These are phyloP conservation scores for Coniferiporia weirii DNA, from an alignment of 1,284 basidiomycete species.

Conservation along the genomic window DNA sequence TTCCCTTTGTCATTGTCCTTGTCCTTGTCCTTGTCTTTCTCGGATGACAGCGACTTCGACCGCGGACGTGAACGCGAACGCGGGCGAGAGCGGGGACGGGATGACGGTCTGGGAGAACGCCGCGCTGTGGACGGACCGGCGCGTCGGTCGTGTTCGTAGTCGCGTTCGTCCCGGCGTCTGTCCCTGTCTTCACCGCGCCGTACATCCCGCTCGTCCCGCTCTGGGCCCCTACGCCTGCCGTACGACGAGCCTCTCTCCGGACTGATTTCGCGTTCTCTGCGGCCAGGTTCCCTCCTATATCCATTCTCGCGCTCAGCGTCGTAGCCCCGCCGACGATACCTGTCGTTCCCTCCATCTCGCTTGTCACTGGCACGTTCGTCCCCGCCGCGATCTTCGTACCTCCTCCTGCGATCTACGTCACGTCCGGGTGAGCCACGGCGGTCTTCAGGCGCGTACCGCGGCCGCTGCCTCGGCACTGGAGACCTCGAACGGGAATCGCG, in stretches of 20 bases:
- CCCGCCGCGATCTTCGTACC: not conserved
- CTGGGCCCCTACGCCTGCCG: slow-evolving; percentile 28
- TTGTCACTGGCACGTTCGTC: not conserved
- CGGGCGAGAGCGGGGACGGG: slow-evolving; percentile 37
- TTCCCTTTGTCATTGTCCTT: slow-evolving; percentile 52
- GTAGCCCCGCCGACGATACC: not conserved
- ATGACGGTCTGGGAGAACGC: slow-evolving; percentile 29
- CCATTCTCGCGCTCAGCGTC: not conserved
- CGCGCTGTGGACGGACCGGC: slow-evolving; percentile 22
- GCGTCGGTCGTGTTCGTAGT: slow-evolving; percentile 21
- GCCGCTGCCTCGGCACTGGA: not conserved
- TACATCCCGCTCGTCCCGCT: slow-evolving; percentile 27
- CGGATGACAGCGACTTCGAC: slow-evolving; percentile 29
- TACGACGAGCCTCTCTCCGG: slow-evolving; percentile 15
- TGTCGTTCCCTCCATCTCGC: not conserved
- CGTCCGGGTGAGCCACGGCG: not conserved
- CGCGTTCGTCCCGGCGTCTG: slow-evolving; percentile 16
- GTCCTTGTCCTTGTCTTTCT: slow-evolving; percentile 28
- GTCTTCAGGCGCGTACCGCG: not conserved
- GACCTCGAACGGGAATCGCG: slow-evolving; percentile 5
- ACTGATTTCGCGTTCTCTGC: slow-evolving; percentile 12
- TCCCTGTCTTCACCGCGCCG: slow-evolving; percentile 5
- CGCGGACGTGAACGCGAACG: slow-evolving; percentile 29
- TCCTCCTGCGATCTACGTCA: not conserved
- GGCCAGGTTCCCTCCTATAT: slow-evolving; percentile 3